Evolutionary conservation across 2,329 filamentous ascomycete species (phyloP), one percentile per base, ranked within the genome.

Genomic region (Fusarium praegraminearum): DNA sequence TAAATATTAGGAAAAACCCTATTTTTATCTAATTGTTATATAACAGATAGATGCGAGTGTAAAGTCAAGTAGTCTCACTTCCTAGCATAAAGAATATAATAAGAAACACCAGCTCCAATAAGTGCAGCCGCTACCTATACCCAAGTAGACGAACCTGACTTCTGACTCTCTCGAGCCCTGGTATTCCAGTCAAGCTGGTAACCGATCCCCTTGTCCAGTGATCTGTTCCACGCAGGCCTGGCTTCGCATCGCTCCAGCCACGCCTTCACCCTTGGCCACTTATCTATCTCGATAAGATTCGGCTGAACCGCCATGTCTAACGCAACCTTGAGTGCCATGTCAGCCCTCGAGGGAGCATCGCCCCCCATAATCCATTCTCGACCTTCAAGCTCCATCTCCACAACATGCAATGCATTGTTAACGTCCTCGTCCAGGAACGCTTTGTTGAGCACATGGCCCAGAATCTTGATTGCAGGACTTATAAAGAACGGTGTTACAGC

Each of bases 221-320:
- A 47, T 2, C 40, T 15, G 10, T 38, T 47, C 52, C 52, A 55
- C 3, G 52, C 41, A 18, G 52, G 41, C 7, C 52, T 28, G 2
- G 22, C 32, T 18, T 47, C 52, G n/a, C 52, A 55, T 4, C 32
- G 18, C 5, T 46, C 22, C 8, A n/a, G 3, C 41, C 52, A 55
- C 1, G 7, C 15, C n/a, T 30, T 33, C 2, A 38, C 10, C 5
- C 15, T 47, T 11, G 52, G 32, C n/a, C n/a, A 47, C 13, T n/a
- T 36, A 1, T 15, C 7, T 26, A 55, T 30, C 18, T 47, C 15
- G 20, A 38, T 9, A 10, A 55, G 32, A 0, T 12, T 15, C 1
- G 52, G 52, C 9, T 55, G 52, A 18, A 55, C 40, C 12, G 52
- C 52, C 41, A 55, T 11, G 11, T 55, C 52, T 0, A 46, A 11